Evolutionary conservation across 768 basidiomycete species (phyloP).

Genomic region (Podaxis sp.): DNA sequence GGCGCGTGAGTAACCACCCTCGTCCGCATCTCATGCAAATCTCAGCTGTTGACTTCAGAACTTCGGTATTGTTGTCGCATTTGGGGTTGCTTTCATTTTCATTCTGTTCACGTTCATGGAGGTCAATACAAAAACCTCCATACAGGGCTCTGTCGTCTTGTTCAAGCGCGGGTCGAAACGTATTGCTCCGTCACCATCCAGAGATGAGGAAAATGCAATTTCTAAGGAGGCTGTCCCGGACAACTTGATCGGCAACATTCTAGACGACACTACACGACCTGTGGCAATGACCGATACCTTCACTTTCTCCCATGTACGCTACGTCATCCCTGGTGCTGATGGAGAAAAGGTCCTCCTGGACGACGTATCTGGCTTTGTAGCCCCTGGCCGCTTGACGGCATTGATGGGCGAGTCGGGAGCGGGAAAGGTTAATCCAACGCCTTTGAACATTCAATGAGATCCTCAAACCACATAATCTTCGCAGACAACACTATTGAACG

Average conservation of each 20-base stretch:
- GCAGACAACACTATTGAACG: constrained; percentile 58
- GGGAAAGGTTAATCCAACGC: constrained; percentile 28
- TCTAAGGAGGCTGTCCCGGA: constrained; percentile 22
- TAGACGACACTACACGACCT: too few relatives aligned
- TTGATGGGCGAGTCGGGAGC: constrained; percentile 66
- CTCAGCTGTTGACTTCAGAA: constrained; percentile 37
- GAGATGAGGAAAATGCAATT: constrained; percentile 23
- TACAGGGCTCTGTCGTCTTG: constrained; percentile 45
- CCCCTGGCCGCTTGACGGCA: constrained; percentile 79
- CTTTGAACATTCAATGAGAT: too few relatives aligned
- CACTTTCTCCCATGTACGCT: constrained; percentile 76
- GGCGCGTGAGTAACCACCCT: constrained; percentile 35
- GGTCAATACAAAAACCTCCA: constrained; percentile 33
- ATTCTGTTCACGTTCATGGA: constrained; percentile 63
- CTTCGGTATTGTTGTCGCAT: constrained; percentile 67
- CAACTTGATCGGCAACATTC: constrained; percentile 9
- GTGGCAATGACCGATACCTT: constrained; percentile 55
- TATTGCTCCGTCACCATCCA: too few relatives aligned
- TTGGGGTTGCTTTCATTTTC: constrained; percentile 56
- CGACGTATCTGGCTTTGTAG: constrained; percentile 77
- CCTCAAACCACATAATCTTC: too few relatives aligned
- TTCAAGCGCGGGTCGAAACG: constrained; percentile 55
- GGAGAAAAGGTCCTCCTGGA: constrained; percentile 52
- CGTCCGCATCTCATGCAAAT: not conserved
- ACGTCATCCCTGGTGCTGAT: constrained; percentile 60